Base-by-base conservation (phyloP, 2,329 filamentous ascomycete genomes). In the Penicillium occitanis region DNA sequence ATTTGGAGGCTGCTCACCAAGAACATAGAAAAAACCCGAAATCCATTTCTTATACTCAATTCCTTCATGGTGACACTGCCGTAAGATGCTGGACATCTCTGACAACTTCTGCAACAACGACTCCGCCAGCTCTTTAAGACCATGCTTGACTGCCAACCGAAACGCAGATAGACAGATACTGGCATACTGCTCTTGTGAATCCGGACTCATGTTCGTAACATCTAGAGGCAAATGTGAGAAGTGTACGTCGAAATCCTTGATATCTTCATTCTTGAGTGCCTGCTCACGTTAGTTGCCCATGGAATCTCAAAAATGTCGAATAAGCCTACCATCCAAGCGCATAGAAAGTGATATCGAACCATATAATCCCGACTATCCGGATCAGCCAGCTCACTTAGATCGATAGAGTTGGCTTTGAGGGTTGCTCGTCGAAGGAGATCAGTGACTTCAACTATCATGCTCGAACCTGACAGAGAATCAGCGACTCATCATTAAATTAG, bases 231-330 rank as follows among this genome's bases (percentile, higher is more conserved):
- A 77, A 71, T 91, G 91, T 42, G 77, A 77, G 75, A 90, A 93
- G 82, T 95, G 87, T 75, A 92, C 87, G 64, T 96, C 91, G 33
- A 91, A 91, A 58, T 93, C 85, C 66, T 94, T 90, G 14, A 90
- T 81, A 48, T 89, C 86, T 48, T 86, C 83, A 33, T 55, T 42
- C 37, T 64, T 68, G 19, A 68, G 22, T 25, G 57, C 62, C 66
- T 64, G 42, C 5, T 13, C 17, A 37, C 2, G 2, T 35, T 14
- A n/a, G 22, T 30, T 37, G 5, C 4, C 57, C 11, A 14, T 25
- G 17, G 30, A 17, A 11, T 3, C 11, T 19, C n/a, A 4, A n/a
- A 35, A 28, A 46, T 13, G 37, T 64, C 17, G 14, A 44, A 1
- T 2, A 60, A 19, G 70, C 83, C 75, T 78, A 92, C 92, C 76